phyloP scores from a whole-genome alignment of 1,139 yeast species.

The Scheffersomyces lignicola region DNA sequence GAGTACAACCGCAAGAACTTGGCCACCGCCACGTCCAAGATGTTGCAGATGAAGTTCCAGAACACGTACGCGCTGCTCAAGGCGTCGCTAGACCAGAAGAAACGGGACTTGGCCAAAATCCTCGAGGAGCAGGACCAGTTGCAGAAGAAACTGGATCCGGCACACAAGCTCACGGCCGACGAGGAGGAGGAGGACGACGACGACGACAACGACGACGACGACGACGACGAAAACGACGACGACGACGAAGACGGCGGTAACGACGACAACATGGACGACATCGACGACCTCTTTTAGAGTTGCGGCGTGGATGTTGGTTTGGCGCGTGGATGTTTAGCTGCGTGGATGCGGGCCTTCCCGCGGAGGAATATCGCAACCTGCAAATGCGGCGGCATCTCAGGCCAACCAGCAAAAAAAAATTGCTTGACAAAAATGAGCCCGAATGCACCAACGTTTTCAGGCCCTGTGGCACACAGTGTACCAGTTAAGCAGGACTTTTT shows the following conservation, averaged over 20 bases:
- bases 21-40: conserved; percentile 78
- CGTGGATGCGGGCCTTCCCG: conserved; percentile 1
- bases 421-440: too few relatives aligned
- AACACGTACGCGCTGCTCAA: conserved; percentile 79
- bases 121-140: conserved; percentile 25
- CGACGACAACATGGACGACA: conserved; percentile 31
- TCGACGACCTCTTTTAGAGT: conserved; percentile 34
- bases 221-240: conserved; percentile 30
- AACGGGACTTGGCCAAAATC: conserved; percentile 57
- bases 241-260: conserved; percentile 28
- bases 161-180: conserved; percentile 20
- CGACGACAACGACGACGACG: conserved; percentile 27
- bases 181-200: conserved; percentile 25
- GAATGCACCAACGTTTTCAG: too few relatives aligned
- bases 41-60: conserved; percentile 83
- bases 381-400: conserved; percentile 1
- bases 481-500: too few relatives aligned
- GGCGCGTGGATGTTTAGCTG: too few relatives aligned
- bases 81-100: conserved; percentile 81
- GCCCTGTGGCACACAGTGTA: too few relatives aligned
- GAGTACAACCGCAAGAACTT: conserved; percentile 74
- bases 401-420: neutral
- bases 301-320: too few relatives aligned
- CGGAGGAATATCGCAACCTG: conserved; percentile 2
- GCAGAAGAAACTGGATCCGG: conserved; percentile 14